Base-by-base conservation (phyloP, 2,329 filamentous ascomycete species). In the Fusarium luffae region DNA sequence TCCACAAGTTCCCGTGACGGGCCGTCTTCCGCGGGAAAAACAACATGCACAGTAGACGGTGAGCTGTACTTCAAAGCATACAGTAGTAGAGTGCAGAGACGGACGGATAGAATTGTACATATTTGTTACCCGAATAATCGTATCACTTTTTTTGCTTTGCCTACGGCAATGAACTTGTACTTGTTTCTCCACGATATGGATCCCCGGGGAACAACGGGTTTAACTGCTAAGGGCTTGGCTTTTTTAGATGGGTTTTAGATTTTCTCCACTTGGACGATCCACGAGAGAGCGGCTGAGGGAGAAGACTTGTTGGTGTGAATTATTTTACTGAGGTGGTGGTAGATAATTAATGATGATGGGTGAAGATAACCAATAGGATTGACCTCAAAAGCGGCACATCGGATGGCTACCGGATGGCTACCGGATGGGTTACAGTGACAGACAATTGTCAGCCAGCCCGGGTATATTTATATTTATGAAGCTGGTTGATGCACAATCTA, bases 201-300 rank as follows among this genome's bases (percentile, higher is more conserved):
- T 28, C 34, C 58, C 63, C 62, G 55, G 66, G 66, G 66, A 49
- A 52, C 55, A 28, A 32, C 61, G 62, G 62, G 34, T 62, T 57
- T 42, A 42, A 43, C 61, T 68, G 48, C 32, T 42, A 46, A 28
- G 25, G 43, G n/a, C 63, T 66, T 66, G 62, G 63, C 63, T 37
- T 54, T 59, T 43, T 34, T 56, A 40, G 21, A 51, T 51, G 40
- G 34, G 37, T 40, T 42, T 37, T 52, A n/a, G 27, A 34, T 19
- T 51, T 51, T 27, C 49, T 32, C 49, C 58, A 50, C 47, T 32
- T 50, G 13, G 19, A 37, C 34, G 34, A 37, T 37, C 34, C 34
- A n/a, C 12, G 18, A n/a, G 18, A 37, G 34, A 37, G 34, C 34
- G 34, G 34, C 34, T 37, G 34, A 37, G 11, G 5, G 32, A 37